A percentile compares a stretch with the other conserved stretches of the same genome.
phyloP scores from a whole-genome alignment of 2,329 filamentous ascomycete genomes.

The Nemania sp. region DNA sequence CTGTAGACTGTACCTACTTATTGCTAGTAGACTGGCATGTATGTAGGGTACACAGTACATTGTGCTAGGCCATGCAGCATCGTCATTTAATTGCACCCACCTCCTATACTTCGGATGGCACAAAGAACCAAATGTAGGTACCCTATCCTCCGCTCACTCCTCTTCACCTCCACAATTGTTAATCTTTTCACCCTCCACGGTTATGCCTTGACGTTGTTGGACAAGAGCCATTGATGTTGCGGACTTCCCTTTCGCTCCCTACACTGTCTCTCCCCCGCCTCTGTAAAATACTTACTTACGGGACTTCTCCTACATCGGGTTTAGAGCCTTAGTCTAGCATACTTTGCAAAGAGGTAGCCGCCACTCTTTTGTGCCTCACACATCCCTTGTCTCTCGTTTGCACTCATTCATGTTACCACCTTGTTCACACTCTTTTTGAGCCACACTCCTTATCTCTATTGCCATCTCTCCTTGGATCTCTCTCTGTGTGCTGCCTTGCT shows the following conservation, averaged over 20 bases:
- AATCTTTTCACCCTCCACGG: constrained; percentile 7
- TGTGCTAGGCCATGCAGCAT: neutral
- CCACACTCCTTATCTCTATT: constrained; percentile 2
- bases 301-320: constrained; percentile 13
- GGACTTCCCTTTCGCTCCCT: constrained; percentile 16
- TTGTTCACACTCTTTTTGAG: constrained; percentile 15
- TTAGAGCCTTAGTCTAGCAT: constrained; percentile 7
- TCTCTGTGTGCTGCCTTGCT: too few species aligned
- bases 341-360: constrained; percentile 3
- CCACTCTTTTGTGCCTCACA: constrained; percentile 7
- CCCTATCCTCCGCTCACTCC: constrained; percentile 9
- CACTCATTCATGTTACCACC: constrained; percentile 6
- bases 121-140: too few species aligned
- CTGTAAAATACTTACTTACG: constrained; percentile 10
- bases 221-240: constrained; percentile 16
- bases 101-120: too few species aligned
- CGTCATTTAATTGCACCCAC: constrained; percentile 22
- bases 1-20: neutral
- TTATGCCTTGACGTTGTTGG: constrained; percentile 6
- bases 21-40: neutral
- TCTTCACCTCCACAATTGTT: constrained; percentile 15
- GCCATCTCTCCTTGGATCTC: constrained; percentile 1
- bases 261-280: constrained; percentile 1
- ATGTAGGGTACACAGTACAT: constrained; percentile 3
- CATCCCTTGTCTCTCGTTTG: constrained; percentile 22